A percentile compares a stretch with the other conserved stretches of the same genome.
Conservation (phyloP, 306 rosid genomes). For the Datisca glomerata region DNA sequence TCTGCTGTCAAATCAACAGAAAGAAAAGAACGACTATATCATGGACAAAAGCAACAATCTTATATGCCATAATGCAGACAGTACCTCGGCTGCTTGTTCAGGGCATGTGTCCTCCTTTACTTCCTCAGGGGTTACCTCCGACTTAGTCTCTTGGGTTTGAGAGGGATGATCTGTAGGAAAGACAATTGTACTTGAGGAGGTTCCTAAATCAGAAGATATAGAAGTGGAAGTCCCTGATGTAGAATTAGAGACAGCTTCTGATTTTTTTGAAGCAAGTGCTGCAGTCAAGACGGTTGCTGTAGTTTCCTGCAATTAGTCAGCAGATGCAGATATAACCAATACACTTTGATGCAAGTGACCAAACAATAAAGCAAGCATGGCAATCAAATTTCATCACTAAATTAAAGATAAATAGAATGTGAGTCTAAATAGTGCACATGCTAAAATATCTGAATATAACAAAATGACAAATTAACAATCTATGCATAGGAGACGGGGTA, state of each 20-base stretch:
- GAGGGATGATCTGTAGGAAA: slow-evolving; percentile 7
- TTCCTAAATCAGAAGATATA: slow-evolving; percentile 14
- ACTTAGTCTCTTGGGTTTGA: slow-evolving; percentile 13
- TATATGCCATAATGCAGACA: background rate
- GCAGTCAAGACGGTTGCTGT: slow-evolving; percentile 38
- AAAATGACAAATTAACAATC: no score
- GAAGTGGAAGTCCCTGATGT: slow-evolving; percentile 16
- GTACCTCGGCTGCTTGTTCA: slow-evolving; percentile 22
- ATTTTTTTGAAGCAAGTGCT: slow-evolving; percentile 40
- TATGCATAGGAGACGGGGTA: no score
- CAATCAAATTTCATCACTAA: no score
- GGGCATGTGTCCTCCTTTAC: slow-evolving; percentile 7
- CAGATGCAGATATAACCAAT: slow-evolving; percentile 2
- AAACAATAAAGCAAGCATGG: background rate
- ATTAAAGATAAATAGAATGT: background rate
- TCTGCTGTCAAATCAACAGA: slow-evolving; percentile 10
- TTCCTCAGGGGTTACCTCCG: slow-evolving; percentile 5
- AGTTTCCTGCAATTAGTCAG: slow-evolving; percentile 32
- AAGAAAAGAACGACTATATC: background rate
- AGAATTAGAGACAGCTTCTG: slow-evolving; percentile 18
- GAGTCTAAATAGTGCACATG: background rate
- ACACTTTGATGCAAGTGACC: background rate
- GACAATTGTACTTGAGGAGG: slow-evolving; percentile 16
- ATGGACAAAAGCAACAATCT: background rate
- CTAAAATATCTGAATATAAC: no score